Percentiles rank a stretch among this genome's conserved stretches.
Conservation (phyloP, 2,329 filamentous ascomycete species). For the Pestalotiopsis sp. region DNA sequence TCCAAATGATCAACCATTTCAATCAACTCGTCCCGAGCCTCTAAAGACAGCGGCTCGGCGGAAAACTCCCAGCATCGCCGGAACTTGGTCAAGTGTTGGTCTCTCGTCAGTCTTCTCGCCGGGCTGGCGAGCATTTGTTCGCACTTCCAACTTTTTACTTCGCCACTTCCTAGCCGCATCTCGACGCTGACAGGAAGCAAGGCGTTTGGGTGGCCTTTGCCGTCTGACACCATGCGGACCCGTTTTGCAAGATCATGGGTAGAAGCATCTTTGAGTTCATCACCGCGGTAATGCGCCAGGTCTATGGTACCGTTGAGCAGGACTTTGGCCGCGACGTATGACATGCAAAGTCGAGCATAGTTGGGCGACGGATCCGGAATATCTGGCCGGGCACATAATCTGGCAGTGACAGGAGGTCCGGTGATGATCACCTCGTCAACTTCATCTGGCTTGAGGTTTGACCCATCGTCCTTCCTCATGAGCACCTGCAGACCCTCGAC, state of each 20-base stretch:
- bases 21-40: conserved; percentile 7
- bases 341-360: conserved; percentile 15
- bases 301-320: conserved; percentile 10
- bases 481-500: conserved; percentile 13
- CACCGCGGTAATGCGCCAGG: conserved; percentile 14
- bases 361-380: conserved; percentile 11
- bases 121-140: conserved; percentile 16
- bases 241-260: conserved; percentile 13
- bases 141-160: conserved; percentile 11
- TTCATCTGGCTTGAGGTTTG: conserved; percentile 51
- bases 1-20: conserved; percentile 12
- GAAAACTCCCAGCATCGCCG: conserved; percentile 14
- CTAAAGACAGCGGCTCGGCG: conserved; percentile 4
- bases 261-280: conserved; percentile 1
- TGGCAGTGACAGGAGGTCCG: conserved; percentile 11
- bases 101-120: conserved; percentile 5
- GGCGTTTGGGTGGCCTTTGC: conserved; percentile 1
- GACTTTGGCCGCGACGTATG: conserved; percentile 14
- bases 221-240: conserved; percentile 9
- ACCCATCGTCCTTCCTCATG: conserved; percentile 7
- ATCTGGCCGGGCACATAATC: conserved; percentile 11
- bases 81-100: conserved; percentile 15
- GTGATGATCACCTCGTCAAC: conserved; percentile 51
- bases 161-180: conserved; percentile 1
- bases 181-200: conserved; percentile 13